These are phyloP conservation scores for Suillus hirtellus DNA, from an alignment of 768 basidiomycete species.

Conservation along the genomic window DNA sequence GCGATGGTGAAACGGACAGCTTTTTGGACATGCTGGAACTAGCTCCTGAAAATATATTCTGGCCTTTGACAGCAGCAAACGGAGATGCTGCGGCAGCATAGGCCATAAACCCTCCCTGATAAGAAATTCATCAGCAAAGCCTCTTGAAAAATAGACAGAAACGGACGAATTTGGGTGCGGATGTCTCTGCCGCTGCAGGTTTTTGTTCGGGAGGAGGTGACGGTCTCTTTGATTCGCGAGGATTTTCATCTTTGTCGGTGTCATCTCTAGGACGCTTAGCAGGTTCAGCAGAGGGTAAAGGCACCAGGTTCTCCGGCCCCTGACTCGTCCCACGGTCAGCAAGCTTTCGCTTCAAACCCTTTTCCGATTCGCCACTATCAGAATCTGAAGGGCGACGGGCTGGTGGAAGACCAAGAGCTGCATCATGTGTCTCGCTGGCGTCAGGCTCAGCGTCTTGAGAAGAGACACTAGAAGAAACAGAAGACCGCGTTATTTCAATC, in stretches of 20 bases:
- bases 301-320: slow-evolving; percentile 41
- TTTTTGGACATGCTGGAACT: slow-evolving; percentile 27
- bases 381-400: slow-evolving; percentile 40
- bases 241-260: slow-evolving; percentile 60
- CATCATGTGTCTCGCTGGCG: slow-evolving; percentile 32
- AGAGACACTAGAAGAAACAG: slow-evolving; percentile 19
- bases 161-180: slow-evolving; percentile 51
- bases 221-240: slow-evolving; percentile 56
- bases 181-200: slow-evolving; percentile 23
- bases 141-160: slow-evolving; percentile 14
- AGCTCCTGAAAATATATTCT: slow-evolving; percentile 45
- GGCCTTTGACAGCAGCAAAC: slow-evolving; percentile 72
- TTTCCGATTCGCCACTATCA: slow-evolving; percentile 52
- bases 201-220: slow-evolving; percentile 67
- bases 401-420: slow-evolving; percentile 24
- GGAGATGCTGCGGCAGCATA: slow-evolving; percentile 76
- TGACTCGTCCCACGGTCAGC: slow-evolving; percentile 67
- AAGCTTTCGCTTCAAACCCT: slow-evolving; percentile 69
- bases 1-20: slow-evolving; percentile 28
- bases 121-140: slow-evolving; percentile 15
- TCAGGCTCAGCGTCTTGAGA: slow-evolving; percentile 27
- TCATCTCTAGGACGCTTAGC: slow-evolving; percentile 66
- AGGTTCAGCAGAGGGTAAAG: slow-evolving; percentile 35
- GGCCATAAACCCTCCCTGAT: slow-evolving; percentile 73
- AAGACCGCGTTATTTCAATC: slow-evolving; percentile 16